phyloP scores from a whole-genome alignment of 1,139 yeast genomes.

The Geotrichum klebahnii region DNA sequence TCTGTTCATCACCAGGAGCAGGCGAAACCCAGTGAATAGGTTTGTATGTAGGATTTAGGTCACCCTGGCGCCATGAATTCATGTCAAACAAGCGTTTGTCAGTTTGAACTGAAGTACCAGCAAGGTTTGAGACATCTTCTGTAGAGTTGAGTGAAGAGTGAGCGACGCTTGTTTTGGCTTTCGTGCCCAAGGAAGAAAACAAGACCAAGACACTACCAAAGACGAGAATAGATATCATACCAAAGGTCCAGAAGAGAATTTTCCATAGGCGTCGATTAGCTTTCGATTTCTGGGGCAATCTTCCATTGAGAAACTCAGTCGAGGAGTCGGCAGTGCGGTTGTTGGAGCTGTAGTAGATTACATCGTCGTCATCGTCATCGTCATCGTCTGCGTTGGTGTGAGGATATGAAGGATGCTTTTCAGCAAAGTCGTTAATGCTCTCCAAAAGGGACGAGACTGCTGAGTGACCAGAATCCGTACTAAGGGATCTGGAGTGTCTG shows the following conservation, averaged over 20 bases:
- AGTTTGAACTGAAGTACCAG: slow-evolving; percentile 2
- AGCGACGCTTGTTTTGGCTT: neutral
- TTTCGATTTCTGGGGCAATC: neutral
- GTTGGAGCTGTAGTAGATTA: neutral
- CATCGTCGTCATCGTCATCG: slow-evolving; percentile 3
- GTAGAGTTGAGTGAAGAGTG: neutral
- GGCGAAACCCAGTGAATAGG: slow-evolving; percentile 20
- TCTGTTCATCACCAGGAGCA: slow-evolving; percentile 18
- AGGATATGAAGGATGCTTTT: slow-evolving; percentile 6
- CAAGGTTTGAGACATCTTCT: neutral
- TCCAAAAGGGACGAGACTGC: slow-evolving; percentile 20
- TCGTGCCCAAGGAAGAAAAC: slow-evolving; percentile 6
- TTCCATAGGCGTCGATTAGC: neutral
- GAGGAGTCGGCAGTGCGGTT: slow-evolving; percentile 1
- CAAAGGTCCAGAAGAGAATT: slow-evolving; percentile 1
- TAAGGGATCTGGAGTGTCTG: slow-evolving; percentile 1
- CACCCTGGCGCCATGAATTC: slow-evolving; percentile 19
- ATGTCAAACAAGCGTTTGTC: slow-evolving; percentile 16
- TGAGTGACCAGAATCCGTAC: slow-evolving; percentile 18
- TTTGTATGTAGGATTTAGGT: slow-evolving; percentile 15
- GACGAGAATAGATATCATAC: neutral
- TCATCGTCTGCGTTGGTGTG: neutral
- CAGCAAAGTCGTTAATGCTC: slow-evolving; percentile 18
- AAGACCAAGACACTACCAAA: slow-evolving; percentile 1
- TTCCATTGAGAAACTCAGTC: slow-evolving; percentile 1